Evolutionary conservation across 2,329 filamentous ascomycete species (phyloP), one percentile per base, ranked within the genome.

Genomic region (Neoscytalidium dimidiatum): DNA sequence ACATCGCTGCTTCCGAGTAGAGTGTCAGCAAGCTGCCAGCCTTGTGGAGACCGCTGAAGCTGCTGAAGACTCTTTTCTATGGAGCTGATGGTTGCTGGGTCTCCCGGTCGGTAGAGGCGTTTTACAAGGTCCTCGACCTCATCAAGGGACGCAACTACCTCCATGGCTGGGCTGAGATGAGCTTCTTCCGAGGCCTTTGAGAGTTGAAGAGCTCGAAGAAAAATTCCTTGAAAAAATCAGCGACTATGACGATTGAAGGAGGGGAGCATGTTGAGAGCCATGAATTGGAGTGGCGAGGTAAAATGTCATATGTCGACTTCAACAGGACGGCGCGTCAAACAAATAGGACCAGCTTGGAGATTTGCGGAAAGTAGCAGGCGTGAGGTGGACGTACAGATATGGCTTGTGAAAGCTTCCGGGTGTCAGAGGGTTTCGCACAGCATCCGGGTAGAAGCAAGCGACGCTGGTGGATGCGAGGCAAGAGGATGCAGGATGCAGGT

Each of bases 21-120:
- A 60, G 87, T 86, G 72, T 94, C 89, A 21, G 92, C 93, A 51
- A 97, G 84, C 64, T 90, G 85, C 95, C 95, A 99, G 63, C 93
- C 94, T 71, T 92, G 84, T 1, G 89, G 83, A 2, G 92, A 91
- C 69, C 88, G 88, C 74, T 98, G 95, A 19, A 97, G 81, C 28
- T 84, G 83, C 67, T 95, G 92, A 14, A 99, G 82, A 14, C 89
- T 87, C 64, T 91, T 88, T 74, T 98, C 92, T 53, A 88, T 87
- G 57, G 82, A 77, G 29, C 73, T 72, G 68, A 80, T 82, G 72
- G 80, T 81, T 74, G 74, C 78, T 31, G 79, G 76, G 9, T 78
- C 71, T 28, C 75, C 79, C 33, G 83, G 81, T 52, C 80, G 76
- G 66, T 86, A 86, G 11, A 87, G 72, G 21, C 81, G 78, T 65